Evolutionary conservation across 1,284 basidiomycete species (phyloP).

Genomic region (Leccinum subfulvum): DNA sequence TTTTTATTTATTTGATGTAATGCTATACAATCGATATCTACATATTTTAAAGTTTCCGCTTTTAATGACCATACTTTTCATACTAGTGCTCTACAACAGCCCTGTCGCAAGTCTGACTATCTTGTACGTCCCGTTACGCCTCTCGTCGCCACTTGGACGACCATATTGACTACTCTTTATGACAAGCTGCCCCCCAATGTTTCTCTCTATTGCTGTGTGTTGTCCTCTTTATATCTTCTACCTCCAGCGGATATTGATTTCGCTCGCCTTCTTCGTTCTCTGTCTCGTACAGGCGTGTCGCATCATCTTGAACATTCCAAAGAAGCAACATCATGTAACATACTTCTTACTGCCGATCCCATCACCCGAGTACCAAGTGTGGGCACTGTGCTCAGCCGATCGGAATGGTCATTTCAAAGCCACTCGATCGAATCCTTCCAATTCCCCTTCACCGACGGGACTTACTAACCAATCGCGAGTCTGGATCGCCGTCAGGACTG

Average conservation of each 20-base stretch:
- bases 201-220: conserved; percentile 20
- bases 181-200: conserved; percentile 23
- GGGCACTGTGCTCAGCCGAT: background rate
- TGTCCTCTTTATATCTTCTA: background rate
- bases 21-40: too few species aligned
- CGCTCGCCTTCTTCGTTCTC: background rate
- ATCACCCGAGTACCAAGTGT: too few species aligned
- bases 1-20: background rate
- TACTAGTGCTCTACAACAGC: conserved; percentile 7
- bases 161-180: background rate
- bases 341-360: too few species aligned
- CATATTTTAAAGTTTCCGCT: too few species aligned
- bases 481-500: background rate
- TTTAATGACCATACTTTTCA: background rate
- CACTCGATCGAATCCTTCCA: background rate
- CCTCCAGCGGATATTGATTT: background rate
- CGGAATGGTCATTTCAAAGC: background rate
- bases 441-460: background rate
- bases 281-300: conserved; percentile 16
- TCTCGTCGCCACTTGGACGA: background rate
- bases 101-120: conserved; percentile 13
- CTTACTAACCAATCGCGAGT: background rate
- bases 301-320: conserved; percentile 18
- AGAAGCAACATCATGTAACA: too few species aligned
- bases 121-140: conserved; percentile 9